Evolutionary conservation across 371 early-diverging fungal species (phyloP), one percentile per base, ranked within the genome.

Genomic region (Saksenaea vasiformis): DNA sequence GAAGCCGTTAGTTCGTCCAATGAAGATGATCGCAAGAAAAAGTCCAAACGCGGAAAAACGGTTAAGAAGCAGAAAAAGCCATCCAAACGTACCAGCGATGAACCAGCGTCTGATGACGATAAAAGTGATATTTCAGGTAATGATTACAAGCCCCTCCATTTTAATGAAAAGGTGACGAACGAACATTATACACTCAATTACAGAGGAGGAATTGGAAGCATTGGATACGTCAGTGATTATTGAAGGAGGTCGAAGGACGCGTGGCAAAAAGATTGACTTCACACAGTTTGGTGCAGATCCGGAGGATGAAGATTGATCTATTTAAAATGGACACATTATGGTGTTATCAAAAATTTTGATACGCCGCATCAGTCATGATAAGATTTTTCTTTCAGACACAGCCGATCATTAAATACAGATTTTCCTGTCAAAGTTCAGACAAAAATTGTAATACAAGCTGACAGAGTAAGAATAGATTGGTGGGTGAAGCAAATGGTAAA

Each of bases 251-350:
- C 83, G 91, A 65, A 81, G 91, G 54, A 91, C 90, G 14, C 79
- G 91, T 38, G 91, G 91, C 31, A 81, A 76, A 62, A 86, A 84
- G 77, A 85, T 91, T 69, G 90, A 90, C 67, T 91, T 76, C 59
- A 80, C 83, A 15, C 81, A 86, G 67, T 88, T 89, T 61, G 87
- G 88, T 54, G 78, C 79, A 34, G 91, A 91, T 65, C 79, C 80
- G 44, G 85, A 79, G 17, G 85, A 80, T 54, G 83, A 82, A 47
- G 51, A 47, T 47, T 47, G 51, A 47, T 41, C n/a, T 41, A 14
- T 41, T n/a, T 41, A 5, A 14, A 41, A 38, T n/a, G 22, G 82
- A 79, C 31, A 31, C 31, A 31, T 31, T 31, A 2, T 31, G 31
- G 4, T 31, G 31, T n/a, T 3, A 41, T 41, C 19, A 41, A 41